A percentile compares a stretch with the other conserved stretches of the same genome.
Conservation (phyloP, 768 basidiomycete genomes). For the Gloeopeniophorella convolvens region DNA sequence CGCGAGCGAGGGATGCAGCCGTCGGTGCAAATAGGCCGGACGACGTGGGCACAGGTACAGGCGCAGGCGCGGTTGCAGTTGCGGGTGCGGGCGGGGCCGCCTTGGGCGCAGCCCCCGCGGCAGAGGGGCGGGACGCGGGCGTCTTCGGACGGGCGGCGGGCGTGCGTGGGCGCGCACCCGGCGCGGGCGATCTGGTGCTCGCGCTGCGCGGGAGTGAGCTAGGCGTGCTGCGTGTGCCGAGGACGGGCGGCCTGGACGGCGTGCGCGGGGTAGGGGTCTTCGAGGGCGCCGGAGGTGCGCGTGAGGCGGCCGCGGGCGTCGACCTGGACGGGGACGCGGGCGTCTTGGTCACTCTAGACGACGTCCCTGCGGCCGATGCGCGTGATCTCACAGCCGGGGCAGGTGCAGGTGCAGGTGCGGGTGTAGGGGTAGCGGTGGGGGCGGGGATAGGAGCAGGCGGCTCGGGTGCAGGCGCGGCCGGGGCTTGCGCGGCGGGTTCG, state of each 20-base stretch:
- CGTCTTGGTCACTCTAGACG: slow-evolving; percentile 6
- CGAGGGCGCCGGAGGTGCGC: slow-evolving; percentile 15
- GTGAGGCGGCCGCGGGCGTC: slow-evolving; percentile 23
- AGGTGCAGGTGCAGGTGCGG: slow-evolving; percentile 17
- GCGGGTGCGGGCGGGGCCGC: no score
- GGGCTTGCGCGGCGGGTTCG: not conserved
- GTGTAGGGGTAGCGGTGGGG: slow-evolving; percentile 18
- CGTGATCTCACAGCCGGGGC: slow-evolving; percentile 14
- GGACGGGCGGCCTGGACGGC: slow-evolving; percentile 19
- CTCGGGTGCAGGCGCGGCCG: not conserved
- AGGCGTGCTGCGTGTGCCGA: slow-evolving; percentile 18
- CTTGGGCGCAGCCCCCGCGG: no score
- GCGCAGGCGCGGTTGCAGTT: not conserved
- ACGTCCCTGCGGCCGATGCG: not conserved
- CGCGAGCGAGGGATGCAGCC: slow-evolving; percentile 70
- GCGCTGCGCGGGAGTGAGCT: slow-evolving; percentile 22
- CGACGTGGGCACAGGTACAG: slow-evolving; percentile 30
- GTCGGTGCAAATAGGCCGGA: slow-evolving; percentile 75
- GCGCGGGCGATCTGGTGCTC: slow-evolving; percentile 27
- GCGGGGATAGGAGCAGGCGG: not conserved
- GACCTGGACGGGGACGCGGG: slow-evolving; percentile 25
- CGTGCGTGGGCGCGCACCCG: slow-evolving; percentile 32
- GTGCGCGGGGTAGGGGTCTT: slow-evolving; percentile 19
- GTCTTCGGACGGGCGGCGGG: slow-evolving; percentile 27
- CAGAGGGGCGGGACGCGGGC: slow-evolving; percentile 18